These are phyloP conservation scores for Magnaporthiopsis poae DNA, from an alignment of 2,329 filamentous ascomycete genomes.

Conservation along the genomic window DNA sequence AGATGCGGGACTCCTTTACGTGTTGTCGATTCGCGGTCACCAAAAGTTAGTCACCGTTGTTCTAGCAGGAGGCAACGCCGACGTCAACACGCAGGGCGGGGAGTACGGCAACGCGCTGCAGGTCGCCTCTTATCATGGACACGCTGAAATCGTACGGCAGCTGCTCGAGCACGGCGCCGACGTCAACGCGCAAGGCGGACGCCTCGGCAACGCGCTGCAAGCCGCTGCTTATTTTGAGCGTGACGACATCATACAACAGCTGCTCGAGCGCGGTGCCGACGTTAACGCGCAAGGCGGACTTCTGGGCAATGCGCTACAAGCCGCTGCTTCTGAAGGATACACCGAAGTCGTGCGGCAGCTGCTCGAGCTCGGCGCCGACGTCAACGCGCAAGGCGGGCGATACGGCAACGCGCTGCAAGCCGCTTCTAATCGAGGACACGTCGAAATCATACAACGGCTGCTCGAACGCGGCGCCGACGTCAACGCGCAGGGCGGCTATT, in stretches of 20 bases:
- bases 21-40: neutral
- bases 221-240: neutral
- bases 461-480: constrained; percentile 1
- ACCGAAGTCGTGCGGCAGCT: no score
- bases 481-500: constrained; percentile 1
- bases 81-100: constrained; percentile 5
- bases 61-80: neutral
- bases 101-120: neutral
- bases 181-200: neutral
- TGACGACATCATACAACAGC: no score
- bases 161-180: constrained; percentile 2
- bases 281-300: neutral
- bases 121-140: neutral
- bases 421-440: neutral
- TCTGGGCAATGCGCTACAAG: constrained; percentile 1
- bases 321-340: neutral
- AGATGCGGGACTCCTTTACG: constrained; percentile 8
- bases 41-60: constrained; percentile 1
- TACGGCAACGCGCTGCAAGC: constrained; percentile 1
- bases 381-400: constrained; percentile 1
- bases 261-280: neutral
- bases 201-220: neutral
- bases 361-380: neutral
- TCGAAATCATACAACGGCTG: neutral
- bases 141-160: neutral